These are phyloP conservation scores for Aureobasidium pullulans DNA, from an alignment of 2,329 filamentous ascomycete species.

Conservation along the genomic window DNA sequence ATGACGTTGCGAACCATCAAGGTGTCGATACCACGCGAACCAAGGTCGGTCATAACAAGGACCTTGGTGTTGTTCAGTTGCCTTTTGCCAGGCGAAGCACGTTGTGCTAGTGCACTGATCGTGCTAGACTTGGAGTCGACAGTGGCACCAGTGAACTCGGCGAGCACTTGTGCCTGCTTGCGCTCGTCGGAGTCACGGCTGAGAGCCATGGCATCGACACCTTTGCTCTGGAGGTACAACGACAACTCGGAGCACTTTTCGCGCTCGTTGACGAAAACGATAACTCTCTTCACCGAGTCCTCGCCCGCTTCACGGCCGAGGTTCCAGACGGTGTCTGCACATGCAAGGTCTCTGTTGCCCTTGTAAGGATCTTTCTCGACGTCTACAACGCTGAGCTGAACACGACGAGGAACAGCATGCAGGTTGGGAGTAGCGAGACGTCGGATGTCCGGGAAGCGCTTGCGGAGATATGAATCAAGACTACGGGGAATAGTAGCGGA, in stretches of 20 bases:
- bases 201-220: constrained; percentile 79
- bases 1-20: constrained; percentile 85
- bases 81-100: constrained; percentile 26
- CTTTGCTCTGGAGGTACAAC: constrained; percentile 71
- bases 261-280: constrained; percentile 95
- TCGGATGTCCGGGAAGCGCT: constrained; percentile 72
- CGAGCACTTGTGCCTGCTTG: constrained; percentile 68
- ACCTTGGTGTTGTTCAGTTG: constrained; percentile 73
- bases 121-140: background rate
- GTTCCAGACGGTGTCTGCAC: constrained; percentile 89
- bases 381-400: constrained; percentile 89
- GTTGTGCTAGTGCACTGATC: background rate
- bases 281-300: constrained; percentile 66
- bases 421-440: constrained; percentile 92
- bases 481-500: constrained; percentile 91
- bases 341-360: constrained; percentile 87
- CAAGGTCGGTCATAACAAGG: constrained; percentile 87
- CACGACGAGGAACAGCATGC: constrained; percentile 88
- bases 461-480: constrained; percentile 75
- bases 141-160: constrained; percentile 58
- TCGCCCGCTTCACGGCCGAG: constrained; percentile 69
- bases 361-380: constrained; percentile 87
- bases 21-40: constrained; percentile 89
- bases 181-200: constrained; percentile 76
- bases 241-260: constrained; percentile 79